These are phyloP conservation scores for Tetracladium setigerum DNA, from an alignment of 495 filamentous ascomycete genomes.

Conservation along the genomic window DNA sequence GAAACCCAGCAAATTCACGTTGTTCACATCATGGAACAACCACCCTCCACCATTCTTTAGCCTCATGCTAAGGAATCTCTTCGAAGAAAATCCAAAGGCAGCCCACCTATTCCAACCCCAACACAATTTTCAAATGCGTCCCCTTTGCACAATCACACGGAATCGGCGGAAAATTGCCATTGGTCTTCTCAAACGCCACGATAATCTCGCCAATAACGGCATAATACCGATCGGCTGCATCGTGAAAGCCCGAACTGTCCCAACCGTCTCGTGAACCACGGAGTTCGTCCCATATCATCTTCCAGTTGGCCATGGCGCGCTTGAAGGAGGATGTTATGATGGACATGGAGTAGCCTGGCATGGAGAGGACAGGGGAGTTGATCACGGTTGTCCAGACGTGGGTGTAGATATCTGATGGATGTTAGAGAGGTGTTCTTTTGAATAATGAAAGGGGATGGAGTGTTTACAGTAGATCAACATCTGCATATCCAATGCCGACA, in stretches of 20 bases:
- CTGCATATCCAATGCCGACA: conserved; percentile 21
- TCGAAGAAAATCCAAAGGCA: too few relatives aligned
- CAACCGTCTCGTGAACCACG: conserved; percentile 10
- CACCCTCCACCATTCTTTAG: too few relatives aligned
- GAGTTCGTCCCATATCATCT: conserved; percentile 21
- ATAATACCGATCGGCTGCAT: conserved; percentile 18
- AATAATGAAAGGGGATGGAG: background rate
- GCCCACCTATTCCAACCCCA: conserved; percentile 6
- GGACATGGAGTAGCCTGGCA: conserved; percentile 1
- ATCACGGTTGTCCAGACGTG: conserved; percentile 19
- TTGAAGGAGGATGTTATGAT: conserved; percentile 15
- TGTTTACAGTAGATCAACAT: conserved; percentile 20
- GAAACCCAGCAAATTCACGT: too few relatives aligned
- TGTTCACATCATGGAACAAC: too few relatives aligned
- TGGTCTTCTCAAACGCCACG: conserved; percentile 9
- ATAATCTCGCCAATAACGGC: conserved; percentile 10
- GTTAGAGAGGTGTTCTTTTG: background rate
- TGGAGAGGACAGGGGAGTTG: conserved; percentile 8
- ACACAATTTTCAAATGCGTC: conserved; percentile 15
- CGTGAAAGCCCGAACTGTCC: conserved; percentile 20
- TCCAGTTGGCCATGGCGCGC: conserved; percentile 17
- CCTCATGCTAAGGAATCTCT: too few relatives aligned
- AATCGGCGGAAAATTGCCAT: conserved; percentile 7
- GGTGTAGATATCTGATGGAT: conserved; percentile 17
- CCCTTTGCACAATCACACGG: conserved; percentile 20